Evolutionary conservation across 139 green algal genomes (phyloP).

Genomic region (Diplosphaera chodatii): DNA sequence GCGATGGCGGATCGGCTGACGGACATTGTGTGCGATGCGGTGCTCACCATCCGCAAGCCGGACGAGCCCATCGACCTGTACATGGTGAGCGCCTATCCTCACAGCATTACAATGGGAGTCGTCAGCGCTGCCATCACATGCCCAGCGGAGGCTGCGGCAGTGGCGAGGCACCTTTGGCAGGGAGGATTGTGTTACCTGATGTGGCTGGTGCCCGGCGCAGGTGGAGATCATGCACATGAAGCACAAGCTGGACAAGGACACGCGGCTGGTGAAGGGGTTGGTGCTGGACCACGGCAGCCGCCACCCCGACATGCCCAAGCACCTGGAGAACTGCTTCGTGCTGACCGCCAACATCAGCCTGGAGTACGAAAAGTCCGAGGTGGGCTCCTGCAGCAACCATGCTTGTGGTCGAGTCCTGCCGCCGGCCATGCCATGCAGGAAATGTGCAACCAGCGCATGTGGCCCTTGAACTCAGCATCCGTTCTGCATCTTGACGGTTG

Average conservation of each 20-base stretch:
- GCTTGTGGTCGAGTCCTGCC: no score
- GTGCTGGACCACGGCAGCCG: constrained; percentile 95
- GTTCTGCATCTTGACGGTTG: no score
- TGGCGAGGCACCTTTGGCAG: no score
- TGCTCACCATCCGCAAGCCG: constrained; percentile 68
- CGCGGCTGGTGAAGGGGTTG: constrained; percentile 83
- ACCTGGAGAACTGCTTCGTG: constrained; percentile 85
- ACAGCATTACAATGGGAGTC: no score
- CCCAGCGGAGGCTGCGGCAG: no score
- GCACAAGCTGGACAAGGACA: constrained; percentile 94
- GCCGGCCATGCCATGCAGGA: no score
- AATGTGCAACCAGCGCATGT: no score
- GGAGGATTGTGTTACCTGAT: no score
- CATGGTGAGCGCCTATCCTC: constrained; percentile 90
- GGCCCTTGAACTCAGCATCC: no score
- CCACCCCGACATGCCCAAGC: constrained; percentile 98
- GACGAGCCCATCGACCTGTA: constrained; percentile 87
- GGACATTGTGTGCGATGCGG: constrained; percentile 81
- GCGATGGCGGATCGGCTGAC: constrained; percentile 82
- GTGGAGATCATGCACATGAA: constrained; percentile 99
- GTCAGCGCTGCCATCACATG: no score
- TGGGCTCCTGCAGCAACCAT: no score
- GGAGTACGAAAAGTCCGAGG: constrained; percentile 98
- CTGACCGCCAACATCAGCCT: constrained; percentile 95
- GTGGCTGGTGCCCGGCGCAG: no score